Conservation (phyloP, 345 rosid genomes). For the Heritiera littoralis region DNA sequence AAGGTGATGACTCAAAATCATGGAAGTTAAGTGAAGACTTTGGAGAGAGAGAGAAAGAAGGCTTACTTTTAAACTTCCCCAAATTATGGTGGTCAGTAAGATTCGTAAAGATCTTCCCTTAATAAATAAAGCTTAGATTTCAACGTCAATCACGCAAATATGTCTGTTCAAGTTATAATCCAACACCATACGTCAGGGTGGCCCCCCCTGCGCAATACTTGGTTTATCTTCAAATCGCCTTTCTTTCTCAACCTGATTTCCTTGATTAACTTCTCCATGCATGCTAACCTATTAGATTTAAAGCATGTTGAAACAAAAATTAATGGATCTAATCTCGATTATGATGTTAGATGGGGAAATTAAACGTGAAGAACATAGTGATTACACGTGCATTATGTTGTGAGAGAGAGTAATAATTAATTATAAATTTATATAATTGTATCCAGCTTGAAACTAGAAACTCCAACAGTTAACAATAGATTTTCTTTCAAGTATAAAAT, state of each 20-base stretch:
- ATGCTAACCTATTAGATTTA: constrained; percentile 3
- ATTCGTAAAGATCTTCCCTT: constrained; percentile 57
- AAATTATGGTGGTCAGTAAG: constrained; percentile 66
- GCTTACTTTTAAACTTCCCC: constrained; percentile 27
- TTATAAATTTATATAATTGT: not conserved
- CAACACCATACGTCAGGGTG: constrained; percentile 15
- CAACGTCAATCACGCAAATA: constrained; percentile 84
- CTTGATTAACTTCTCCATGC: not conserved
- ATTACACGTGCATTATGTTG: constrained; percentile 19
- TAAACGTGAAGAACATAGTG: constrained; percentile 4
- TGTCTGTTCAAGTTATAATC: constrained; percentile 36
- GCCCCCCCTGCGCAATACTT: constrained; percentile 17
- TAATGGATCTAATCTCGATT: constrained; percentile 28
- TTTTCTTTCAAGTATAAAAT: constrained; percentile 1
- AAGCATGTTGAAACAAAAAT: constrained; percentile 19
- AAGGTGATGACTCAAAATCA: constrained; percentile 13
- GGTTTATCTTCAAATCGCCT: not conserved
- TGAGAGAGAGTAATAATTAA: not conserved
- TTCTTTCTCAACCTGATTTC: not conserved
- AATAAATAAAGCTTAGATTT: constrained; percentile 38
- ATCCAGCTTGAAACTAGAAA: not conserved
- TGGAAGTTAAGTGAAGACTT: constrained; percentile 11
- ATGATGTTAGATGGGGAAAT: not conserved
- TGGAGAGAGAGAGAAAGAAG: not conserved
- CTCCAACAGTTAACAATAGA: not conserved